Conservation (phyloP, 768 basidiomycete genomes). For the Mycena haematopus region DNA sequence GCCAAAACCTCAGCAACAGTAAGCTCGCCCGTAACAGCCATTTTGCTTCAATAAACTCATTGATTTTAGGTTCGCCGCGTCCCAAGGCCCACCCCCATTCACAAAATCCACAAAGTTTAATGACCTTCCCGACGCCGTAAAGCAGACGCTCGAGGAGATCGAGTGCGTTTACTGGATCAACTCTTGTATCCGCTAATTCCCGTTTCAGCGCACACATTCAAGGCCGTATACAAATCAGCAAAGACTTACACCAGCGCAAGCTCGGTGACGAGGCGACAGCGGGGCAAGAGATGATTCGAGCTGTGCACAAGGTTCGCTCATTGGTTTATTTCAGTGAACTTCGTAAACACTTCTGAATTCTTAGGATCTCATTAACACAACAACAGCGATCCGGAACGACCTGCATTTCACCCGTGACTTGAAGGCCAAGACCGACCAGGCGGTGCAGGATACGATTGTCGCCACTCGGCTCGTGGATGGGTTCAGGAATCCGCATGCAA, state of each 20-base stretch:
- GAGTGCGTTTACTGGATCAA: conserved; percentile 56
- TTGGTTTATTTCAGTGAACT: background rate
- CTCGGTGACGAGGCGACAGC: conserved; percentile 77
- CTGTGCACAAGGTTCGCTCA: conserved; percentile 64
- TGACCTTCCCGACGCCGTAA: conserved; percentile 75
- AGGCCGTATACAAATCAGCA: conserved; percentile 80
- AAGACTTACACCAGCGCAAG: conserved; percentile 78
- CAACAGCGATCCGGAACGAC: conserved; percentile 71
- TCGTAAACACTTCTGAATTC: no score
- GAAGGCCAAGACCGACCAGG: conserved; percentile 76
- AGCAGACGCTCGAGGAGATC: conserved; percentile 67
- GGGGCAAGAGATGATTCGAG: conserved; percentile 71
- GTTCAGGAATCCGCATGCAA: conserved; percentile 76
- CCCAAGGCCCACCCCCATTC: conserved; percentile 45
- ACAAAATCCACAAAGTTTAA: conserved; percentile 78
- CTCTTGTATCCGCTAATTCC: conserved; percentile 15
- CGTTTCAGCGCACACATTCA: conserved; percentile 68
- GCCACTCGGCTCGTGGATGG: conserved; percentile 81
- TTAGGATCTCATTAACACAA: conserved; percentile 70
- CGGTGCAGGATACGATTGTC: conserved; percentile 81
- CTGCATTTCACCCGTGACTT: conserved; percentile 70
- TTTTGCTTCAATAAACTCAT: background rate
- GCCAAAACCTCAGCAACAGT: conserved; percentile 38
- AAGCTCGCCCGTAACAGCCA: background rate
- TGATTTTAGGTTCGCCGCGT: background rate